Percentiles rank a stretch among this genome's conserved stretches.
These are phyloP conservation scores for Chloris gayana DNA, from an alignment of 176 grass and related monocot genomes.

Conservation along the genomic window DNA sequence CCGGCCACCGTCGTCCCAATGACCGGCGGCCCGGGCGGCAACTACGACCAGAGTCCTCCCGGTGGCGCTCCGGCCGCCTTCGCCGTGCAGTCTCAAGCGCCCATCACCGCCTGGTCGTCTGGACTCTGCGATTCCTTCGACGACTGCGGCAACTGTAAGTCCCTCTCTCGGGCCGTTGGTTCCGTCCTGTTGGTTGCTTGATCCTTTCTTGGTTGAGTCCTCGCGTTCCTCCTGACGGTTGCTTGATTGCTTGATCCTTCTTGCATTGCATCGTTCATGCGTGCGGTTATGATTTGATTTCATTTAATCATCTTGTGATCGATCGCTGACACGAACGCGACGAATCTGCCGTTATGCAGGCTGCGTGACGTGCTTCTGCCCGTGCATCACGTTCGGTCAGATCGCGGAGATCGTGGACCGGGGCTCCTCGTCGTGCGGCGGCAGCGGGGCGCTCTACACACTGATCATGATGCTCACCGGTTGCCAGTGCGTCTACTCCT, in stretches of 20 bases:
- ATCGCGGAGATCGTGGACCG: constrained; percentile 76
- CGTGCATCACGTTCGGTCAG: constrained; percentile 77
- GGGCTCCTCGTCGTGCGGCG: constrained; percentile 59
- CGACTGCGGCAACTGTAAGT: constrained; percentile 64
- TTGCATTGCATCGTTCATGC: no score
- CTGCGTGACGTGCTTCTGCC: constrained; percentile 68
- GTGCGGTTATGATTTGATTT: no score
- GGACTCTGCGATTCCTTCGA: constrained; percentile 66
- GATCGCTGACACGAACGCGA: no score
- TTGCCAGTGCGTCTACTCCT: constrained; percentile 69
- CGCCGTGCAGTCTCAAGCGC: constrained; percentile 35
- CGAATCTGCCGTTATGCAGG: no score
- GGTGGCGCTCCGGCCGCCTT: constrained; percentile 14
- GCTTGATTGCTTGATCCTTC: no score
- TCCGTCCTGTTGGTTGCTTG: background rate
- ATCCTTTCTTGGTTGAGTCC: no score
- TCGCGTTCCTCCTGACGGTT: no score
- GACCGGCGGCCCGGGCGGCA: background rate
- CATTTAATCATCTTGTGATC: no score
- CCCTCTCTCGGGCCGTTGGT: no score
- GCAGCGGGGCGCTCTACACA: constrained; percentile 53
- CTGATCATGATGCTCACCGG: constrained; percentile 49
- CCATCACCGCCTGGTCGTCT: constrained; percentile 55
- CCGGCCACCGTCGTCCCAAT: no score
- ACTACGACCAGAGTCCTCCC: constrained; percentile 23